Evolutionary conservation across 163 green algal genomes (phyloP).

Genomic region (Chlorella variabilis): DNA sequence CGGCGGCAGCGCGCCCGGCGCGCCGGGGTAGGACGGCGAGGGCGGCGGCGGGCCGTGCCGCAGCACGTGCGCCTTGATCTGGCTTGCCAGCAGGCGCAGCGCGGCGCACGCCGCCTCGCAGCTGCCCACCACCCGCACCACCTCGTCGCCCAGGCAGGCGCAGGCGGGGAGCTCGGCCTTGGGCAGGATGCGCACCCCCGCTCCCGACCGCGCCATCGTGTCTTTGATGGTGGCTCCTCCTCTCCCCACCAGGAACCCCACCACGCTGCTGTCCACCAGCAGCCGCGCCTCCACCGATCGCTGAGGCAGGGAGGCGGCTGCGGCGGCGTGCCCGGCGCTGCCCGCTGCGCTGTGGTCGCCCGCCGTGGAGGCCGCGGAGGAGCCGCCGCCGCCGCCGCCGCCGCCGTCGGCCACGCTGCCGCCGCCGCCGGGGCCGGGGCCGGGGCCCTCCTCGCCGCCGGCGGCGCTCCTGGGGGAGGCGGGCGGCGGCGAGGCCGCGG

Average conservation of each 20-base stretch:
- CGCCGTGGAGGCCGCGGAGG: neutral
- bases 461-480: neutral
- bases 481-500: neutral
- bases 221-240: conserved; percentile 41
- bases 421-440: neutral
- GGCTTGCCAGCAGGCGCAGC: conserved; percentile 38
- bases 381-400: neutral
- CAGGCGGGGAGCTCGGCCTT: conserved; percentile 28
- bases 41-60: neutral
- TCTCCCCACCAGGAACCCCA: conserved; percentile 45
- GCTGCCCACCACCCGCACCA: conserved; percentile 31
- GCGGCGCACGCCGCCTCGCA: conserved; percentile 2
- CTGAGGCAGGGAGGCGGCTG: neutral
- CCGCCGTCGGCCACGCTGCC: neutral
- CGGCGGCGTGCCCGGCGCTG: neutral
- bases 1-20: neutral
- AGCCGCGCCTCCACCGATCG: conserved; percentile 23
- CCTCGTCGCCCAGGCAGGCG: conserved; percentile 30
- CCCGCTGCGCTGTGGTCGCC: neutral
- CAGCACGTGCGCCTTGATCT: conserved; percentile 39
- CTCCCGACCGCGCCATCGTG: conserved; percentile 28
- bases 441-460: neutral
- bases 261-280: conserved; percentile 36
- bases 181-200: conserved; percentile 32
- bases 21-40: neutral